These are phyloP conservation scores for Verruconis gallopava DNA, from an alignment of 2,329 filamentous ascomycete genomes.

Conservation along the genomic window DNA sequence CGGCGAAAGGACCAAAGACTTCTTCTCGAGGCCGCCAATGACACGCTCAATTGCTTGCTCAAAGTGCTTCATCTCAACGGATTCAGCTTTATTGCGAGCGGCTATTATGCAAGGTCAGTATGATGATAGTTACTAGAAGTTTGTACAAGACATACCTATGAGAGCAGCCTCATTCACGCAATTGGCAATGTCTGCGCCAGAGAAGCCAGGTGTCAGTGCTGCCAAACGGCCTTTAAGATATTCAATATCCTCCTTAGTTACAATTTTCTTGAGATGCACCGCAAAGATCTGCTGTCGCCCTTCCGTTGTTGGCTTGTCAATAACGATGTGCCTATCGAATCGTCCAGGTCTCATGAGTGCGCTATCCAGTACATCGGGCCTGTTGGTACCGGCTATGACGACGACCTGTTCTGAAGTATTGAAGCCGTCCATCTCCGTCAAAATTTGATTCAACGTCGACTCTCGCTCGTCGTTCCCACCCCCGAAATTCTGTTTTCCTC, in stretches of 20 bases:
- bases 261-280: constrained; percentile 88
- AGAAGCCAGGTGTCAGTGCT: constrained; percentile 89
- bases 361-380: constrained; percentile 87
- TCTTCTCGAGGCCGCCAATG: constrained; percentile 92
- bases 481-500: constrained; percentile 68
- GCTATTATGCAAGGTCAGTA: constrained; percentile 44
- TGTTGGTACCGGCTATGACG: constrained; percentile 90
- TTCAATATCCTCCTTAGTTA: constrained; percentile 80
- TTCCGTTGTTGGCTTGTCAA: constrained; percentile 93
- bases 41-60: constrained; percentile 97
- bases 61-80: constrained; percentile 80
- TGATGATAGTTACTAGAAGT: background rate
- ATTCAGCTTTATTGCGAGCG: constrained; percentile 67
- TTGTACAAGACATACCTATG: constrained; percentile 55
- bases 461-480: constrained; percentile 96
- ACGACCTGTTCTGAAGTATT: constrained; percentile 95
- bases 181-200: constrained; percentile 95
- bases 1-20: constrained; percentile 83
- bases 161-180: constrained; percentile 95
- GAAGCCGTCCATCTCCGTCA: constrained; percentile 99
- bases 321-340: constrained; percentile 92
- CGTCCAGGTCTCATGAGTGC: constrained; percentile 92
- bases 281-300: constrained; percentile 91
- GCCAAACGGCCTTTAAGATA: constrained; percentile 78
- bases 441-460: constrained; percentile 91